phyloP scores from a whole-genome alignment of 176 grass and related monocot genomes.

The Metroxylon sagu region DNA sequence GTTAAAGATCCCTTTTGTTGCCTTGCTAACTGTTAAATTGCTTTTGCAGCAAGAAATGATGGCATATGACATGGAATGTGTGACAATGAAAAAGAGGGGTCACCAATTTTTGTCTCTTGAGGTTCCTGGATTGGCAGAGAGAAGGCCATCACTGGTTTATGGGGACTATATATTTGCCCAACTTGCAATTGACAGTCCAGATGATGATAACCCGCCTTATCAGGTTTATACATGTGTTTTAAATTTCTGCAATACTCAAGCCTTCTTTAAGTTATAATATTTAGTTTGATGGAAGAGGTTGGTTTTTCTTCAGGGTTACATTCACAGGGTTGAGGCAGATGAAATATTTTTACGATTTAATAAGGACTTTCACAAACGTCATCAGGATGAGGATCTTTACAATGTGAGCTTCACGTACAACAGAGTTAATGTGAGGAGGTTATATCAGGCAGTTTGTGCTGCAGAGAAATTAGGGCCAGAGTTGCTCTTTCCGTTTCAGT shows the following conservation, averaged over 20 bases:
- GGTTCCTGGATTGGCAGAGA: conserved; percentile 84
- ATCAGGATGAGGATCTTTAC: conserved; percentile 33
- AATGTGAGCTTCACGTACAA: conserved; percentile 89
- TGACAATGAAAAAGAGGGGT: conserved; percentile 55
- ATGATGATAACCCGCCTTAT: conserved; percentile 37
- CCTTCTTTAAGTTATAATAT: no score
- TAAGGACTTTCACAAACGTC: conserved; percentile 30
- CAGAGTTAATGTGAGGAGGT: conserved; percentile 80
- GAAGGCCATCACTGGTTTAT: conserved; percentile 61
- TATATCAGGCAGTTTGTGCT: conserved; percentile 52
- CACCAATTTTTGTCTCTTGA: conserved; percentile 49
- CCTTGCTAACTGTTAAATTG: conserved; percentile 28
- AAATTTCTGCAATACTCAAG: conserved; percentile 2
- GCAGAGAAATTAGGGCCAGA: conserved; percentile 36
- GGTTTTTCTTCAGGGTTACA: conserved; percentile 61
- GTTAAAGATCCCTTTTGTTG: not conserved
- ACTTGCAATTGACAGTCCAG: conserved; percentile 12
- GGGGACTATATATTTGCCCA: conserved; percentile 60
- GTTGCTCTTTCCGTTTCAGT: conserved; percentile 48
- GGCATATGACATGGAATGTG: conserved; percentile 64
- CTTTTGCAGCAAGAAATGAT: conserved; percentile 62
- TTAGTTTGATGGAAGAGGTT: no score
- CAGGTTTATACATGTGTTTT: conserved; percentile 35
- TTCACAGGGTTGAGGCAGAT: conserved; percentile 84
- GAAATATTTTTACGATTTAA: conserved; percentile 84